Percentiles rank a stretch among this genome's conserved stretches.
These are phyloP conservation scores for Porcisia hertigi DNA, from an alignment of 208 protist genomes.

Conservation along the genomic window DNA sequence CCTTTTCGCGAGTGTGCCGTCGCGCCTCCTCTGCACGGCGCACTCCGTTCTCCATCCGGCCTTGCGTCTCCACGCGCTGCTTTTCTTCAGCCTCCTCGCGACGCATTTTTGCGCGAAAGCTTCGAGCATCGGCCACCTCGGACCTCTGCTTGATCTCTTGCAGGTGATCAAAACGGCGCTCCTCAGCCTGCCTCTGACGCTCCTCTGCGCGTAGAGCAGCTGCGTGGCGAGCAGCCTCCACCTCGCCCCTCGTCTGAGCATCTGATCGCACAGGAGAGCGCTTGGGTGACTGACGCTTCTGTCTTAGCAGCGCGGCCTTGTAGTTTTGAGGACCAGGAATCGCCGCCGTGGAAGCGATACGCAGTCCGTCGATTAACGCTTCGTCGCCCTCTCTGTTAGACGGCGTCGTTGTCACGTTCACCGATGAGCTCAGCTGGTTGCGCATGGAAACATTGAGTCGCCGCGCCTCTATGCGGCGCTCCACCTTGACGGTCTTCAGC, in stretches of 20 bases:
- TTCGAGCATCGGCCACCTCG: constrained; percentile 53
- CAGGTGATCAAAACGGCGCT: constrained; percentile 67
- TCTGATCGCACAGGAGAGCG: constrained; percentile 23
- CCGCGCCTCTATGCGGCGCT: constrained; percentile 50
- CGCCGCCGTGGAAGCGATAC: neutral
- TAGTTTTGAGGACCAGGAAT: constrained; percentile 28
- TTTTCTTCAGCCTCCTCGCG: constrained; percentile 70
- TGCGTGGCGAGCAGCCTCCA: constrained; percentile 68
- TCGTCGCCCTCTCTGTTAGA: constrained; percentile 34
- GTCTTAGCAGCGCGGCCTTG: constrained; percentile 34
- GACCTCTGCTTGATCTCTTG: constrained; percentile 73
- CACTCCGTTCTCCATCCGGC: constrained; percentile 62
- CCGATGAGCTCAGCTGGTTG: constrained; percentile 14
- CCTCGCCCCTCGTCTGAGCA: constrained; percentile 43
- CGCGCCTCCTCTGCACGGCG: constrained; percentile 73
- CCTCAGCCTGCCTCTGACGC: constrained; percentile 82
- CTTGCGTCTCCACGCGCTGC: constrained; percentile 53
- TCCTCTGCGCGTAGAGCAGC: constrained; percentile 80
- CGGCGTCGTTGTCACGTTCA: constrained; percentile 26
- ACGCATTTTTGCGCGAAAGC: constrained; percentile 53
- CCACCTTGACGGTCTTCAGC: constrained; percentile 65
- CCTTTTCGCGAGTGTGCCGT: constrained; percentile 67
- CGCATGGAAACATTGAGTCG: constrained; percentile 36
- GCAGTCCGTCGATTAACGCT: constrained; percentile 6
- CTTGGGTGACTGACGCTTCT: constrained; percentile 60